Conservation (phyloP, 331 rosid species). For the Quercus tomentella region DNA sequence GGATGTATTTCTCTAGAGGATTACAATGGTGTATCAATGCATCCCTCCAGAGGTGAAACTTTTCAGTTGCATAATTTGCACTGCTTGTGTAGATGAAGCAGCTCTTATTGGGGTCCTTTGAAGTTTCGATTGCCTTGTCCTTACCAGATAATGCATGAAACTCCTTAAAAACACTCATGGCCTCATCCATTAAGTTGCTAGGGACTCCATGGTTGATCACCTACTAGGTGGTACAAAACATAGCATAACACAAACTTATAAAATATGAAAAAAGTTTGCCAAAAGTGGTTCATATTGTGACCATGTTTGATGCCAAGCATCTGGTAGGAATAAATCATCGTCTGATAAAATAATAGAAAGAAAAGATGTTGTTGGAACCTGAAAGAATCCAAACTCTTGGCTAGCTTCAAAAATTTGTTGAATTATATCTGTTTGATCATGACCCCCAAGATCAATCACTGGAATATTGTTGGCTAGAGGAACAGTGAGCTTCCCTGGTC, state of each 20-base stretch:
- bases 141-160: conserved; percentile 49
- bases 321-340: neutral
- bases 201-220: conserved; percentile 71
- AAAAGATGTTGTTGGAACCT: conserved; percentile 24
- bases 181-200: conserved; percentile 31
- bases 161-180: conserved; percentile 39
- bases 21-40: conserved; percentile 53
- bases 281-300: neutral
- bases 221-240: conserved; percentile 10
- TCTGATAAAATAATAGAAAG: no score
- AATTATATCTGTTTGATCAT: conserved; percentile 23
- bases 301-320: neutral
- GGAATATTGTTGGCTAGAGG: conserved; percentile 34
- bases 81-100: conserved; percentile 59
- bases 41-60: conserved; percentile 59
- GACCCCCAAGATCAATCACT: conserved; percentile 41
- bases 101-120: conserved; percentile 45
- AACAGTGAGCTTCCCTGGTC: conserved; percentile 36
- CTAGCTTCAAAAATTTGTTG: conserved; percentile 42
- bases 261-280: neutral
- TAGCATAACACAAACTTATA: neutral
- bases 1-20: conserved; percentile 25
- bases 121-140: conserved; percentile 51
- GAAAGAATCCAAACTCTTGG: conserved; percentile 60
- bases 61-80: conserved; percentile 33